These are phyloP conservation scores for Xanthoparmelia taractica DNA, from an alignment of 495 filamentous ascomycete species.

Conservation along the genomic window DNA sequence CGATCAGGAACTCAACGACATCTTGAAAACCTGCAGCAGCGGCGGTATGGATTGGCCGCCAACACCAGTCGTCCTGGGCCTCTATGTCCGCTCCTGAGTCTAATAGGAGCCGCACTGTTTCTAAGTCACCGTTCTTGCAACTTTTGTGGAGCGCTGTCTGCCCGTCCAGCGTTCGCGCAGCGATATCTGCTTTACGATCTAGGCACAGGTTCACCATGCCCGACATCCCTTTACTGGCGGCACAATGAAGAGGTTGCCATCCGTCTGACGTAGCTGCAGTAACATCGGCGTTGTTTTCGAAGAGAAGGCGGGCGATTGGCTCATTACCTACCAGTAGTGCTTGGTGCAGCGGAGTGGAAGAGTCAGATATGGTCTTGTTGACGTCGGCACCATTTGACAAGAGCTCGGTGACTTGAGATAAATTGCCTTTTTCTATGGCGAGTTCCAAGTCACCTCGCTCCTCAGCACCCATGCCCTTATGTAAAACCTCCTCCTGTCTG, in stretches of 20 bases:
- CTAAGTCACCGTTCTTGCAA: slow-evolving; percentile 6
- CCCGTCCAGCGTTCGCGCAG: slow-evolving; percentile 4
- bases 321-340: slow-evolving; percentile 14
- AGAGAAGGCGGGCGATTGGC: background rate
- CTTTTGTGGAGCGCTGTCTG: slow-evolving; percentile 19
- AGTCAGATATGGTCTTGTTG: background rate
- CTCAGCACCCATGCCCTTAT: background rate
- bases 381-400: background rate
- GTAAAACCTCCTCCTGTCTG: background rate
- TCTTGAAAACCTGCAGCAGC: slow-evolving; percentile 9
- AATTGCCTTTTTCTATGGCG: background rate
- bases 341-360: slow-evolving; percentile 9
- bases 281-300: slow-evolving; percentile 4
- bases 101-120: slow-evolving; percentile 5
- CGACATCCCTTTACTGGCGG: slow-evolving; percentile 2
- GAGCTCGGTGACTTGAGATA: slow-evolving; percentile 3
- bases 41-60: slow-evolving; percentile 15
- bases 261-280: background rate
- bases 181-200: slow-evolving; percentile 6
- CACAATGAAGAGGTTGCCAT: slow-evolving; percentile 17
- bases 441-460: slow-evolving; percentile 9
- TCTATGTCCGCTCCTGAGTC: slow-evolving; percentile 15
- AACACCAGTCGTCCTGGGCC: slow-evolving; percentile 6
- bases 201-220: slow-evolving; percentile 8
- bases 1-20: slow-evolving; percentile 12